These are phyloP conservation scores for Niebla homalea DNA, from an alignment of 495 filamentous ascomycete species.

Conservation along the genomic window DNA sequence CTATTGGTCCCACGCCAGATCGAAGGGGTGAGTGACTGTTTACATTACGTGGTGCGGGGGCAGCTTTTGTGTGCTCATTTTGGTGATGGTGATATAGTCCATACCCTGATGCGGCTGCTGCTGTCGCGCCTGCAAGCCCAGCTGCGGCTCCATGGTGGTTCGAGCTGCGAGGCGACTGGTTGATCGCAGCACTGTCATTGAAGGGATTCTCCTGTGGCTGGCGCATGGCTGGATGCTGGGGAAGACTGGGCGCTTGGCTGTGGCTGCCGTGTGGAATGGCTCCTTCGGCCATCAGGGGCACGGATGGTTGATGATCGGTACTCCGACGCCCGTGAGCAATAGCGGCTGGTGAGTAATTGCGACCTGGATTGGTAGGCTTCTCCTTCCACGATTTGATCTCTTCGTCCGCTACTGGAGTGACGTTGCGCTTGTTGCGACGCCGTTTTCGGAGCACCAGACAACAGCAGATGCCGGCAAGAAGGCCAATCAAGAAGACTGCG, in stretches of 20 bases:
- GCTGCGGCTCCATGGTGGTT: background rate
- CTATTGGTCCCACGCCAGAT: background rate
- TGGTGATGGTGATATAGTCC: too few species aligned
- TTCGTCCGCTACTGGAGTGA: slow-evolving; percentile 10
- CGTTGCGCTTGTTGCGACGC: slow-evolving; percentile 1
- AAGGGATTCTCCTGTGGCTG: slow-evolving; percentile 10
- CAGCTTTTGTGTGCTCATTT: too few species aligned
- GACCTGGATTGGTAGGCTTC: slow-evolving; percentile 11
- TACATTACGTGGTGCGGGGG: too few species aligned
- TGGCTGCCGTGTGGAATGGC: slow-evolving; percentile 4
- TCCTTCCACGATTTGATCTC: slow-evolving; percentile 10
- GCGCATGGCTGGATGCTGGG: slow-evolving; percentile 15
- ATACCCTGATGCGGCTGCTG: too few species aligned
- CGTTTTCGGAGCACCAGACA: slow-evolving; percentile 18
- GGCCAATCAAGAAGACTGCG: slow-evolving; percentile 9
- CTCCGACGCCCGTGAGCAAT: slow-evolving; percentile 1
- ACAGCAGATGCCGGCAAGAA: slow-evolving; percentile 12
- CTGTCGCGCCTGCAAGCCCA: background rate
- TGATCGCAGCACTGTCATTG: slow-evolving; percentile 12
- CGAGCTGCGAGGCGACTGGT: slow-evolving; percentile 4
- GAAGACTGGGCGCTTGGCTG: slow-evolving; percentile 10
- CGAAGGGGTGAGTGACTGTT: too few species aligned
- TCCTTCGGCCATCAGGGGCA: slow-evolving; percentile 13
- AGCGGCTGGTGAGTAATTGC: slow-evolving; percentile 9
- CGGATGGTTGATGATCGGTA: slow-evolving; percentile 9